phyloP scores from a whole-genome alignment of 2,329 filamentous ascomycete species.

The Diaporthe velutina region DNA sequence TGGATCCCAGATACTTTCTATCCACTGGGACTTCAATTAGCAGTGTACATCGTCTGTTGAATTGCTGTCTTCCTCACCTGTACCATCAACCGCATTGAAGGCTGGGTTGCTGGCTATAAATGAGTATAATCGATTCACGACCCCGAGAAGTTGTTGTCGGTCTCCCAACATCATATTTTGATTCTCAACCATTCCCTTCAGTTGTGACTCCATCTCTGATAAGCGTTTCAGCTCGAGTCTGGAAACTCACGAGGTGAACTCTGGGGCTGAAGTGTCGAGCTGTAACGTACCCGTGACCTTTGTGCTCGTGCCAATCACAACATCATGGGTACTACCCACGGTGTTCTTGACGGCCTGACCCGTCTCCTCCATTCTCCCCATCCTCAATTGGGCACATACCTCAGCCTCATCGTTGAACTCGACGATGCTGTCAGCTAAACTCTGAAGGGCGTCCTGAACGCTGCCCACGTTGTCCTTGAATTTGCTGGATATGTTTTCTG shows the following conservation, averaged over 20 bases:
- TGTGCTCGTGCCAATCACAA: background rate
- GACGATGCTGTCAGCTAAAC: background rate
- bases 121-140: background rate
- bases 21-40: background rate
- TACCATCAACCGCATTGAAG: background rate
- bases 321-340: background rate
- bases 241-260: background rate
- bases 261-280: background rate
- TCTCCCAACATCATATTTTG: background rate
- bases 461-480: background rate
- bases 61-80: background rate
- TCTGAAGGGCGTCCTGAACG: background rate
- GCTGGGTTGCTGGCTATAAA: background rate
- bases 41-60: rapidly evolving
- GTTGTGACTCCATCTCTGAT: background rate
- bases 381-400: background rate
- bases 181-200: background rate
- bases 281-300: background rate
- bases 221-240: background rate
- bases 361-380: background rate
- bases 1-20: background rate
- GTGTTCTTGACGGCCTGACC: background rate
- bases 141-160: rapidly evolving
- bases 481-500: background rate
- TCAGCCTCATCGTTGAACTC: background rate